These are phyloP conservation scores for Platanthera zijinensis DNA, from an alignment of 106 monocot genomes.

Conservation along the genomic window DNA sequence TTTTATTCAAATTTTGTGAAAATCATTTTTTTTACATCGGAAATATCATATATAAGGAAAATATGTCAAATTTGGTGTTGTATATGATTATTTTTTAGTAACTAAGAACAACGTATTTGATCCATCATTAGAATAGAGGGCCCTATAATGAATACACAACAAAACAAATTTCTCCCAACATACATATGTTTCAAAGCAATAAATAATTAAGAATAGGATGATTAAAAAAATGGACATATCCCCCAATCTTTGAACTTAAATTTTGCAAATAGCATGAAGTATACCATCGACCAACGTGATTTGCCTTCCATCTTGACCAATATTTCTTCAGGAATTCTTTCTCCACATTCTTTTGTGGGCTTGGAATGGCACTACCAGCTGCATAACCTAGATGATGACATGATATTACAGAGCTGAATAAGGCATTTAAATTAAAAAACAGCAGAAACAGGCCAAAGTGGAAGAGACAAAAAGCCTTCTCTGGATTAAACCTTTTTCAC, in stretches of 20 bases:
- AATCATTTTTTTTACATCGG: no score
- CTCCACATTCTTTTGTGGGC: constrained; percentile 96
- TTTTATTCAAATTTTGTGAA: no score
- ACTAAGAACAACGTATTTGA: no score
- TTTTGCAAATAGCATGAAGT: neutral
- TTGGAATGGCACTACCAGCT: constrained; percentile 87
- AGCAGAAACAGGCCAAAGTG: neutral
- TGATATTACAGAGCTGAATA: neutral
- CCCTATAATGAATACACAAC: no score
- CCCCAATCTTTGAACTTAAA: neutral
- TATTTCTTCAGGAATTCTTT: constrained; percentile 87
- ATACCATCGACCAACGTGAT: constrained; percentile 79
- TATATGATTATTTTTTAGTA: no score
- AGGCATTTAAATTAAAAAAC: neutral
- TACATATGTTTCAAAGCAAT: neutral
- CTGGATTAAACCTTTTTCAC: neutral
- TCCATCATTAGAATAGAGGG: no score
- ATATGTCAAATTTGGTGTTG: no score
- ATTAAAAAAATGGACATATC: neutral
- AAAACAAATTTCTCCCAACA: no score
- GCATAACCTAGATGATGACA: constrained; percentile 61
- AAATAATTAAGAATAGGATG: neutral
- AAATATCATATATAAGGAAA: no score
- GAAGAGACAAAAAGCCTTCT: neutral
- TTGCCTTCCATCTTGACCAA: constrained; percentile 93